phyloP scores from a whole-genome alignment of 345 rosid species.

The Brassica nigra region DNA sequence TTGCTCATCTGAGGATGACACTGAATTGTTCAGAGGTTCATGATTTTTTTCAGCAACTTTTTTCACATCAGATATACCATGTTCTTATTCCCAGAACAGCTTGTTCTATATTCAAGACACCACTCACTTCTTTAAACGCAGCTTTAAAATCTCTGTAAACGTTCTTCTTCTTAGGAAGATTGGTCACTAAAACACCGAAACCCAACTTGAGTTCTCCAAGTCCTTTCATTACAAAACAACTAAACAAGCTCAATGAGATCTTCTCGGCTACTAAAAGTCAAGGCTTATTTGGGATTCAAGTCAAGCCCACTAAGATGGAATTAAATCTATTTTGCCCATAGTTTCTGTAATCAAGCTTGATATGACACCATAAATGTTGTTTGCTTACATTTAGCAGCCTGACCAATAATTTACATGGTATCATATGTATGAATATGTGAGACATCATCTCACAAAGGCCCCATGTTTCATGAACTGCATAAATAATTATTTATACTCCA shows the following conservation, averaged over 20 bases:
- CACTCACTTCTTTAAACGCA: conserved; percentile 66
- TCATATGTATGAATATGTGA: conserved; percentile 33
- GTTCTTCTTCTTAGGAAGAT: conserved; percentile 92
- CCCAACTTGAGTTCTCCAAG: conserved; percentile 49
- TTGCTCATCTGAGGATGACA: too few relatives aligned
- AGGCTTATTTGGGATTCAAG: background rate
- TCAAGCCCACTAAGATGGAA: background rate
- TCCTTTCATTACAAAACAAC: conserved; percentile 40
- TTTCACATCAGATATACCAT: too few relatives aligned
- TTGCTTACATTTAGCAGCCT: conserved; percentile 25
- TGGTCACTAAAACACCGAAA: conserved; percentile 57
- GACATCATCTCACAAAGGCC: conserved; percentile 33
- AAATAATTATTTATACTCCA: background rate
- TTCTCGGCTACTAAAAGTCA: conserved; percentile 13
- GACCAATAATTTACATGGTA: conserved; percentile 30
- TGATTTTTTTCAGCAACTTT: too few relatives aligned
- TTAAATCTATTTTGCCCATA: background rate
- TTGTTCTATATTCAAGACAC: conserved; percentile 59
- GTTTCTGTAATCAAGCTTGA: conserved; percentile 3
- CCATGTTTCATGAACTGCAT: conserved; percentile 21
- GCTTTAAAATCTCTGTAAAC: conserved; percentile 70
- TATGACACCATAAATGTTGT: conserved; percentile 15
- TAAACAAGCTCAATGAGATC: conserved; percentile 16
- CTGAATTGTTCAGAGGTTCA: too few relatives aligned
- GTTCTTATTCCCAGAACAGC: conserved; percentile 69